Conservation (phyloP, 495 filamentous ascomycete genomes). For the Aspergillus diversus region DNA sequence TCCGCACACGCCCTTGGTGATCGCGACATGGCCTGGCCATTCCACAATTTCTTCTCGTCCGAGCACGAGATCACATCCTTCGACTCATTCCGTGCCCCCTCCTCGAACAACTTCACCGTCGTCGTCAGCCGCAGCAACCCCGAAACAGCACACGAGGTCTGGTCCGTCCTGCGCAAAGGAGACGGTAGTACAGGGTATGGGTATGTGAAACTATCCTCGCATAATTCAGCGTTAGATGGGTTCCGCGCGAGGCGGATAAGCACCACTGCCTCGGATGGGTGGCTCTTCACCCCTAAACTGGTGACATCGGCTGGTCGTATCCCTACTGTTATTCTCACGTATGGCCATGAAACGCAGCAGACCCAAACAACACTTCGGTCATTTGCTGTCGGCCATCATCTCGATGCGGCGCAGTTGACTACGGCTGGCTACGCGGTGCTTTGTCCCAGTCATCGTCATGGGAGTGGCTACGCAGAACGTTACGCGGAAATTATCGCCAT, state of each 20-base stretch:
- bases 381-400: constrained; percentile 4
- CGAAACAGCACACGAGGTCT: constrained; percentile 6
- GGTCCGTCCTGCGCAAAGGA: constrained; percentile 2
- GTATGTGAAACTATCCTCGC: constrained; percentile 9
- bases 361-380: not conserved
- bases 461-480: not conserved
- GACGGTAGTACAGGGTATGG: not conserved
- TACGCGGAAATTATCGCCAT: constrained; percentile 6
- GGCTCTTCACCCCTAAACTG: constrained; percentile 6
- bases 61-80: constrained; percentile 14
- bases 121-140: constrained; percentile 11
- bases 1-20: constrained; percentile 3
- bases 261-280: constrained; percentile 4
- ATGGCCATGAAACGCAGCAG: not conserved
- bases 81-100: not conserved
- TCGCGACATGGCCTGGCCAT: not conserved
- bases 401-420: constrained; percentile 12
- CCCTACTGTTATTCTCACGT: constrained; percentile 2
- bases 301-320: not conserved
- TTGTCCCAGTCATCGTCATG: not conserved
- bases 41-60: constrained; percentile 4
- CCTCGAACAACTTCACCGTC: constrained; percentile 4
- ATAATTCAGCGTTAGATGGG: constrained; percentile 10
- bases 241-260: constrained; percentile 10
- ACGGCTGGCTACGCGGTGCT: constrained; percentile 9